These are phyloP conservation scores for Neurospora sp. DNA, from an alignment of 495 filamentous ascomycete genomes.

Conservation along the genomic window DNA sequence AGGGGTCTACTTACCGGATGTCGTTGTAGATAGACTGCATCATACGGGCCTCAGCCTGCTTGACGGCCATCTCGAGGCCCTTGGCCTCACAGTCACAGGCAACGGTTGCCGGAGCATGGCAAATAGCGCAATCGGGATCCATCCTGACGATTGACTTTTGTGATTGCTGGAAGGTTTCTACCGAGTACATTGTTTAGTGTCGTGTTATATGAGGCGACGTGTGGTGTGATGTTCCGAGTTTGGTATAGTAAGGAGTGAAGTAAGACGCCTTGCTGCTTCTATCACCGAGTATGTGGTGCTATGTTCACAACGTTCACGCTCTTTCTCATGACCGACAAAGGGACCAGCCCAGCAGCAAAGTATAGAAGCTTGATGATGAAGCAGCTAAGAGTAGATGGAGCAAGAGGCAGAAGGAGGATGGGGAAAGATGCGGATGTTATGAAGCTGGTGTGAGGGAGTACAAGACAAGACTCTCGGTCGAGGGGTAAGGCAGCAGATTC, in stretches of 20 bases:
- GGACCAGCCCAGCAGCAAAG: constrained; percentile 22
- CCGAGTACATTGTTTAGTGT: constrained; percentile 43
- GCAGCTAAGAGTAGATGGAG: neutral
- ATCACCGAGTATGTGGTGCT: constrained; percentile 16
- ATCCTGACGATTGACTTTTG: constrained; percentile 45
- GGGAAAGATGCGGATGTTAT: constrained; percentile 15
- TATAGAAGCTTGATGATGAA: neutral
- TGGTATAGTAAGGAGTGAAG: constrained; percentile 21
- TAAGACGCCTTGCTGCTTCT: neutral
- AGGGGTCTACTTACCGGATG: constrained; percentile 43
- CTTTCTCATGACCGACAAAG: constrained; percentile 20
- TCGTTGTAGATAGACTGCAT: constrained; percentile 52
- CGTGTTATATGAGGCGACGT: constrained; percentile 17
- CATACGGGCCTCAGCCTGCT: constrained; percentile 55
- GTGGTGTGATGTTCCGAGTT: constrained; percentile 20
- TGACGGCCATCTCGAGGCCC: constrained; percentile 53
- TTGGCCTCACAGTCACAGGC: constrained; percentile 62
- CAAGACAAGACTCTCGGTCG: neutral
- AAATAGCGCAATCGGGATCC: constrained; percentile 66
- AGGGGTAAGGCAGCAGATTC: constrained; percentile 16
- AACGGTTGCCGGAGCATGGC: constrained; percentile 49
- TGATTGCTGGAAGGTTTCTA: constrained; percentile 25
- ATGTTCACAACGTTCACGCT: constrained; percentile 23
- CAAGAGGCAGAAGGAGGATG: constrained; percentile 3
- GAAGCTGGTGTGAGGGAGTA: constrained; percentile 16